Evolutionary conservation across 768 basidiomycete species (phyloP).

Genomic region (Xerocomellus chrysenteron): DNA sequence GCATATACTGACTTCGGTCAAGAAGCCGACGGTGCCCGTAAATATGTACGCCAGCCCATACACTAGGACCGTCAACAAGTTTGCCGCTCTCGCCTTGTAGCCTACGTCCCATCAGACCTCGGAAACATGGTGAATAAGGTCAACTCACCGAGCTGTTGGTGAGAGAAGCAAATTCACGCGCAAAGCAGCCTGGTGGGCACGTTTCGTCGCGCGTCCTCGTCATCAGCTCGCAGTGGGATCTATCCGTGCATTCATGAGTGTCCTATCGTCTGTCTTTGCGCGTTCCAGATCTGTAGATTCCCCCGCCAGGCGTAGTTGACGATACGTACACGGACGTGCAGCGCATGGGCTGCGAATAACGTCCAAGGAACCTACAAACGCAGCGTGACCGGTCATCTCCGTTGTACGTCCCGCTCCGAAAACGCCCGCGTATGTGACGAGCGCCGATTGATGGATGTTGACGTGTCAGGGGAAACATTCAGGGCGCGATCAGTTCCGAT

Average conservation of each 20-base stretch:
- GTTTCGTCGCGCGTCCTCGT: not conserved
- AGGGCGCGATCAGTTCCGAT: conserved; percentile 75
- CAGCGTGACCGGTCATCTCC: conserved; percentile 63
- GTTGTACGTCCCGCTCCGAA: conserved; percentile 41
- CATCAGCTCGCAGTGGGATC: not conserved
- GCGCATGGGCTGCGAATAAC: conserved; percentile 65
- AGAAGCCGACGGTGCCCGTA: too few relatives aligned
- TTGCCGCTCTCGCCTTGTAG: conserved; percentile 68
- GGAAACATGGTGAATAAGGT: not conserved
- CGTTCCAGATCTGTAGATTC: not conserved
- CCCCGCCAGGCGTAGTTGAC: not conserved
- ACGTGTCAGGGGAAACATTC: conserved; percentile 60
- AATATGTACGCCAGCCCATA: conserved; percentile 34
- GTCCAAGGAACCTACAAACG: conserved; percentile 77
- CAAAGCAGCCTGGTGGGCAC: too few relatives aligned
- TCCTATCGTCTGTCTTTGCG: not conserved
- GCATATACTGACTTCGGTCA: too few relatives aligned
- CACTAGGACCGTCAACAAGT: conserved; percentile 72
- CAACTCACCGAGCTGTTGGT: conserved; percentile 40
- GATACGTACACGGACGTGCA: conserved; percentile 6
- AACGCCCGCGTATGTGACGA: not conserved
- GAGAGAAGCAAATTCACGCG: not conserved
- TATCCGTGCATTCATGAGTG: conserved; percentile 18
- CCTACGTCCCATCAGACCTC: conserved; percentile 36
- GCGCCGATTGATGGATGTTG: not conserved